Conservation (phyloP, 2,329 filamentous ascomycete species). For the Diaporthe australafricana region DNA sequence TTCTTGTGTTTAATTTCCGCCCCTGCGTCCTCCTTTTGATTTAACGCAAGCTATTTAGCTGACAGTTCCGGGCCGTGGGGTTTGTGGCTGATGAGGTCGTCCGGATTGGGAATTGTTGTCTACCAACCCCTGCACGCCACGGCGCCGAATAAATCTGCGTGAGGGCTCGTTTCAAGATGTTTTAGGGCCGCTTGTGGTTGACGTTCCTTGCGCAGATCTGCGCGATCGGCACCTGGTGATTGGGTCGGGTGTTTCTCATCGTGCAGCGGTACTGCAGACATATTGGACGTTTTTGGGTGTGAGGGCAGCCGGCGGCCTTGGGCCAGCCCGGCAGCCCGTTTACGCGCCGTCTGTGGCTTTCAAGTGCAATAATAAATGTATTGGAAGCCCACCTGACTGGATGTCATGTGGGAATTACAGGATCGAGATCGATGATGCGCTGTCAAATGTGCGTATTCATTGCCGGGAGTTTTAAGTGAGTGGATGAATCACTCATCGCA, state of each 20-base stretch:
- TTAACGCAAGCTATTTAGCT: not conserved
- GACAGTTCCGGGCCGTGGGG: not conserved
- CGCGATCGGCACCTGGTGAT: slow-evolving; percentile 23
- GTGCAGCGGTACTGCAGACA: slow-evolving; percentile 1
- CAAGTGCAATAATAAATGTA: slow-evolving; percentile 4
- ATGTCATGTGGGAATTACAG: not conserved
- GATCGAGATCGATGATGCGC: slow-evolving; percentile 11
- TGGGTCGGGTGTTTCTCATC: slow-evolving; percentile 5
- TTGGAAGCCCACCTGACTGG: not conserved
- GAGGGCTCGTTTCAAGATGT: slow-evolving; percentile 18
- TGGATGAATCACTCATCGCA: not conserved
- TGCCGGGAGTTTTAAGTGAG: not conserved
- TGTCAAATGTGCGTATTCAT: not conserved
- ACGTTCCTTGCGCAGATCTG: slow-evolving; percentile 18
- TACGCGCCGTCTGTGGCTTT: slow-evolving; percentile 9
- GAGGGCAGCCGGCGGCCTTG: no score
- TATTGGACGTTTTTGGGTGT: no score
- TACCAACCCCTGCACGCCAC: not conserved
- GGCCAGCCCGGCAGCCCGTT: no score
- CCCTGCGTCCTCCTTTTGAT: not conserved
- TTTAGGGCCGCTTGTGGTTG: slow-evolving; percentile 6
- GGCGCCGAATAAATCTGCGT: slow-evolving; percentile 15
- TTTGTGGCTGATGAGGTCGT: not conserved
- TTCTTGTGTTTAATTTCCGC: no score
- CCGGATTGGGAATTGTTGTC: slow-evolving; percentile 3